Evolutionary conservation across 2,329 filamentous ascomycete species (phyloP).

Genomic region (Aureobasidium namibiae): DNA sequence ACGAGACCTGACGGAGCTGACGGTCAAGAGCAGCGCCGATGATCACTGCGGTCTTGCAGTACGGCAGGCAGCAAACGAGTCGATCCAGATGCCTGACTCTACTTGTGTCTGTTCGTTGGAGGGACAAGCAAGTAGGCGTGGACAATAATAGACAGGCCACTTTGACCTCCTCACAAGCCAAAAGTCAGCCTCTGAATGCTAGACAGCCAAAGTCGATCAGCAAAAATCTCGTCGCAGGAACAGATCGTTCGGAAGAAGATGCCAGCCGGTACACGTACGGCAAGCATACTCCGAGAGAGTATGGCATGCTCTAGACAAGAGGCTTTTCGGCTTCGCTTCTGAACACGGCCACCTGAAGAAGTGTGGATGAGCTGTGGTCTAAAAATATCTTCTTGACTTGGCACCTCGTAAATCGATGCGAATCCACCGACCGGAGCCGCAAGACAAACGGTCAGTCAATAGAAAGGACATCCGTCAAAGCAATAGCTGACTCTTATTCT

Average conservation of each 20-base stretch:
- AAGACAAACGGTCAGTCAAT: slow-evolving; percentile 5
- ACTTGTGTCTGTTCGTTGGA: background rate
- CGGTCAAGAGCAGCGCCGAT: background rate
- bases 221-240: background rate
- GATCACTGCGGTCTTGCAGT: background rate
- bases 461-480: background rate
- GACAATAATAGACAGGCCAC: slow-evolving; percentile 6
- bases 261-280: background rate
- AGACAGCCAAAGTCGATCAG: background rate
- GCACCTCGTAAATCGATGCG: background rate
- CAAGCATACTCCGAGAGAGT: background rate
- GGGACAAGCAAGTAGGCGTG: background rate
- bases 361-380: background rate
- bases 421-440: background rate
- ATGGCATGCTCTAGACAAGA: background rate
- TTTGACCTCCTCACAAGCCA: background rate
- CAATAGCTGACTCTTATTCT: slow-evolving; percentile 6
- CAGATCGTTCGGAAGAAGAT: background rate
- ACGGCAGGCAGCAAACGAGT: background rate
- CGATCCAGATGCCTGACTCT: background rate
- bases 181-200: background rate
- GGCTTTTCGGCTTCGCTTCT: slow-evolving; percentile 1
- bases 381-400: background rate
- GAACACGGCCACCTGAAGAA: background rate
- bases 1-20: background rate